phyloP scores from a whole-genome alignment of 2,329 filamentous ascomycete genomes.

The Sclerotinia trifoliorum region DNA sequence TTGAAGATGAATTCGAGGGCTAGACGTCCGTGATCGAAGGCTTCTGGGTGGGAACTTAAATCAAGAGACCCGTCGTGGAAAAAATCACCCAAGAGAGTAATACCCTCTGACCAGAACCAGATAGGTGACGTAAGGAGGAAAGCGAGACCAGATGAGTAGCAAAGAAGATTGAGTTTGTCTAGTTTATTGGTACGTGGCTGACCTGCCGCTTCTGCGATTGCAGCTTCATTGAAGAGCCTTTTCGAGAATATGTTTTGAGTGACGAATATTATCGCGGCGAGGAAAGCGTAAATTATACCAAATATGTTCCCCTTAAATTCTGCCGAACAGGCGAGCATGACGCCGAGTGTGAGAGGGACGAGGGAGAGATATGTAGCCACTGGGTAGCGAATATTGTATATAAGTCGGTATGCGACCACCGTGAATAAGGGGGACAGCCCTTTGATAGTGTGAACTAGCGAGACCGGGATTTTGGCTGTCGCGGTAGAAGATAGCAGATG shows the following conservation, averaged over 20 bases:
- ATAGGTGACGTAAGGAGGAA: constrained; percentile 86
- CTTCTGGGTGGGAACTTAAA: constrained; percentile 55
- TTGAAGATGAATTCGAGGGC: constrained; percentile 93
- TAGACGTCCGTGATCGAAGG: constrained; percentile 72
- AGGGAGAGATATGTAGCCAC: constrained; percentile 83
- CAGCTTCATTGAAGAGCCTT: constrained; percentile 92
- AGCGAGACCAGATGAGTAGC: constrained; percentile 93
- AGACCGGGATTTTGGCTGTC: constrained; percentile 92
- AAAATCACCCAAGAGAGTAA: constrained; percentile 73
- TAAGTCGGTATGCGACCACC: constrained; percentile 83
- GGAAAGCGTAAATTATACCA: constrained; percentile 84
- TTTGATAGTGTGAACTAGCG: constrained; percentile 97
- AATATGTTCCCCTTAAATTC: constrained; percentile 86
- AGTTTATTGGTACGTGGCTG: constrained; percentile 70
- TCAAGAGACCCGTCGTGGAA: constrained; percentile 76
- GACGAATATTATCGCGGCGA: constrained; percentile 92
- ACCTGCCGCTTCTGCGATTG: constrained; percentile 76
- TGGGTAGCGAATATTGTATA: constrained; percentile 88
- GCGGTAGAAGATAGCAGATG: constrained; percentile 93
- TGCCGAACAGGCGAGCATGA: constrained; percentile 92
- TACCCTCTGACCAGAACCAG: constrained; percentile 90
- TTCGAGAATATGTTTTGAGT: constrained; percentile 99
- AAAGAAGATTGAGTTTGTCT: constrained; percentile 94
- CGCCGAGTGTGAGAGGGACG: constrained; percentile 88
- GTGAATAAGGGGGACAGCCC: constrained; percentile 94